Conservation (phyloP, 73 alveolate species). For the Uronychia setigera region DNA sequence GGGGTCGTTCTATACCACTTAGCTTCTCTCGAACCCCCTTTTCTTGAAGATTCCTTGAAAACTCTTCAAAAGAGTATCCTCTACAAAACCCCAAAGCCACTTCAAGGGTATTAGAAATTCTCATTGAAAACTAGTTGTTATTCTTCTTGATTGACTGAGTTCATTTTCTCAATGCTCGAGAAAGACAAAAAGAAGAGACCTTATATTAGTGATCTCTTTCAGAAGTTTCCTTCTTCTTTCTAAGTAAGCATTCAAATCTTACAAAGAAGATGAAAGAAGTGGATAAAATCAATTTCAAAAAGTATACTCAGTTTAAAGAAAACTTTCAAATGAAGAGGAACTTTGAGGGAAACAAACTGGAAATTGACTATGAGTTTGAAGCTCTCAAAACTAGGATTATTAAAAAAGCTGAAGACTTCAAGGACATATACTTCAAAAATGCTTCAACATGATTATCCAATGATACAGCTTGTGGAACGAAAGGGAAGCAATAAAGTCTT, state of each 20-base stretch:
- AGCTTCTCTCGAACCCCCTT: constrained; percentile 7
- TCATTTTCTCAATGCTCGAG: constrained; percentile 27
- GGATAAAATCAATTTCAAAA: constrained; percentile 9
- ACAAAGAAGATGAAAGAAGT: not conserved
- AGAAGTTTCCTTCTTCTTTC: constrained; percentile 14
- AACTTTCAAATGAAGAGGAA: constrained; percentile 16
- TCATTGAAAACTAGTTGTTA: too few species aligned
- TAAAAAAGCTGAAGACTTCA: not conserved
- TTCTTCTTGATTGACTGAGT: not conserved
- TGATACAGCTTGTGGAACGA: too few species aligned
- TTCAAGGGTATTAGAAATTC: too few species aligned
- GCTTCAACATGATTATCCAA: not conserved
- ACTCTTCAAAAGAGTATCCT: not conserved
- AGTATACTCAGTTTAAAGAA: not conserved
- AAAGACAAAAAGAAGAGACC: constrained; percentile 25
- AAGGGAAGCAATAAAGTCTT: too few species aligned
- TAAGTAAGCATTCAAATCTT: not conserved
- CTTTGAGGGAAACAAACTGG: constrained; percentile 30
- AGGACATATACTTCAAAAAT: not conserved
- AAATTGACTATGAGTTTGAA: constrained; percentile 15
- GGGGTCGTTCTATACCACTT: constrained; percentile 2
- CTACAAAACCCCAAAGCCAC: not conserved
- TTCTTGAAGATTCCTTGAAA: not conserved
- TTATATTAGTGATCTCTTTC: constrained; percentile 23
- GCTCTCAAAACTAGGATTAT: constrained; percentile 9